Conservation (phyloP, 2,329 filamentous ascomycete genomes). For the Chaetomiaceae sp. region DNA sequence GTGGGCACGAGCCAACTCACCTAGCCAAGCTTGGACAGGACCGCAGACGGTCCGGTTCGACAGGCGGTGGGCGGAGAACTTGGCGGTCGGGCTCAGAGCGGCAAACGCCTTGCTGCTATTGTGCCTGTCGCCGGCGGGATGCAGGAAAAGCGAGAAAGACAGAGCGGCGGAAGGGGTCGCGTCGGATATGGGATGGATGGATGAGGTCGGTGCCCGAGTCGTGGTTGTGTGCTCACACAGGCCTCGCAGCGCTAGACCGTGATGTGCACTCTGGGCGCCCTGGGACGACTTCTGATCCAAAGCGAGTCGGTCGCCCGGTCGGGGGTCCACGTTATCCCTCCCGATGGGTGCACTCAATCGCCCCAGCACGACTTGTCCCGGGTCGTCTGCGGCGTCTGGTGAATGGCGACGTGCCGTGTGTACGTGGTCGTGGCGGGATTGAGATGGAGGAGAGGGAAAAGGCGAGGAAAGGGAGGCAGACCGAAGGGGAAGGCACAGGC, state of each 20-base stretch:
- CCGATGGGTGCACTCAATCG: slow-evolving; percentile 16
- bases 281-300: background rate
- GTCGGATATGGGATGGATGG: slow-evolving; percentile 9
- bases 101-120: slow-evolving; percentile 10
- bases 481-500: slow-evolving; percentile 19
- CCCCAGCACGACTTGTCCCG: slow-evolving; percentile 22
- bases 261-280: slow-evolving; percentile 5
- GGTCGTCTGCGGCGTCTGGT: slow-evolving; percentile 21
- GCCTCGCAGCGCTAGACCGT: slow-evolving; percentile 1
- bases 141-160: too few relatives aligned
- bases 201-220: background rate
- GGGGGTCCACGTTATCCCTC: too few relatives aligned
- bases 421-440: slow-evolving; percentile 20
- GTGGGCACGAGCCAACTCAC: slow-evolving; percentile 18
- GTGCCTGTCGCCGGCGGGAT: too few relatives aligned
- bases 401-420: slow-evolving; percentile 21
- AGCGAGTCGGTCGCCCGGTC: too few relatives aligned
- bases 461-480: slow-evolving; percentile 8
- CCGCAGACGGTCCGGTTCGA: slow-evolving; percentile 5
- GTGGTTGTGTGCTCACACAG: background rate
- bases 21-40: slow-evolving; percentile 4
- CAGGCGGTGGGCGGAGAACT: slow-evolving; percentile 17
- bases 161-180: too few relatives aligned
- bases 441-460: slow-evolving; percentile 17
- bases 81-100: slow-evolving; percentile 7